These are phyloP conservation scores for Pseudocercospora ulei DNA, from an alignment of 2,329 filamentous ascomycete genomes.

Conservation along the genomic window DNA sequence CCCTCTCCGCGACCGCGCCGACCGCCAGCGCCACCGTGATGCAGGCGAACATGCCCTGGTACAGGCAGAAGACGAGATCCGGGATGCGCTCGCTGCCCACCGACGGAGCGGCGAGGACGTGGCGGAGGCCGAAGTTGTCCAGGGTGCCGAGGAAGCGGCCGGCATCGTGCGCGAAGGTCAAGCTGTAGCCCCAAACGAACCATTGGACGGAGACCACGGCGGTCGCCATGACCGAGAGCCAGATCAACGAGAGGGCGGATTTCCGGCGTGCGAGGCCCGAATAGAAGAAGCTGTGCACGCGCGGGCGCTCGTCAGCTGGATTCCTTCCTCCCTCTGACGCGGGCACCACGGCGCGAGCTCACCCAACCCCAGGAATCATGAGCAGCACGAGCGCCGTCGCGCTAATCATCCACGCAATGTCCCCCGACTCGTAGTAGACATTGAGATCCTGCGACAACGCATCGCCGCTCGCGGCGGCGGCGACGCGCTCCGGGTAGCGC, in stretches of 20 bases:
- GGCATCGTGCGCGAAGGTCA: constrained; percentile 70
- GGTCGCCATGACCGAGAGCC: constrained; percentile 71
- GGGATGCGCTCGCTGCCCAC: constrained; percentile 64
- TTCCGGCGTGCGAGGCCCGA: constrained; percentile 81
- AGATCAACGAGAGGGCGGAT: constrained; percentile 76
- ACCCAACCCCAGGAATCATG: constrained; percentile 85
- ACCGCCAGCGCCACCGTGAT: constrained; percentile 80
- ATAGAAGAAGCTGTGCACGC: constrained; percentile 65
- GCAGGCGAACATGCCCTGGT: constrained; percentile 79
- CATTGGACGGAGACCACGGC: constrained; percentile 78
- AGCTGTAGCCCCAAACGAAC: constrained; percentile 90
- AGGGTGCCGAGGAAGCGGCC: constrained; percentile 69
- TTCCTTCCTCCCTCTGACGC: too few relatives aligned
- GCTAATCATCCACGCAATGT: constrained; percentile 72
- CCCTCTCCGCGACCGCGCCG: constrained; percentile 75
- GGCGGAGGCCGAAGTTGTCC: constrained; percentile 66
- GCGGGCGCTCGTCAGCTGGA: neutral
- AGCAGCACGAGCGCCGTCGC: constrained; percentile 62
- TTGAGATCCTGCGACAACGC: constrained; percentile 64
- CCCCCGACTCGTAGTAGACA: constrained; percentile 74
- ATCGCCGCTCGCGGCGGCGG: constrained; percentile 55
- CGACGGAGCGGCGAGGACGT: constrained; percentile 65
- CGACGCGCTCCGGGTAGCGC: constrained; percentile 50
- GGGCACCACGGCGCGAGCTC: too few relatives aligned
- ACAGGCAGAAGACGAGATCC: constrained; percentile 74